Conservation (phyloP, 208 protist genomes). For the Trypanosoma caninum region DNA sequence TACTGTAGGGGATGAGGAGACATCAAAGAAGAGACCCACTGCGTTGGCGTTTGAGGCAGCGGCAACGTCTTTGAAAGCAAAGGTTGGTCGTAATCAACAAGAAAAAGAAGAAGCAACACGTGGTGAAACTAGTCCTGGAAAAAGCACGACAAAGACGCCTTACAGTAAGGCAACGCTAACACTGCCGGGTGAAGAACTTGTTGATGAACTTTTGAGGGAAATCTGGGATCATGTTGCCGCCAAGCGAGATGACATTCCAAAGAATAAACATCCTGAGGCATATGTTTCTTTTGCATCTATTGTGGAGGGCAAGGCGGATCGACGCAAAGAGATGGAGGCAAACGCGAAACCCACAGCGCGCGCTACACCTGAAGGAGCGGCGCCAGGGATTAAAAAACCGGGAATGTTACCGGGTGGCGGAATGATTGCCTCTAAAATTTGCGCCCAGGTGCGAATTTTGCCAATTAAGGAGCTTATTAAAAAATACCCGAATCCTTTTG, state of each 20-base stretch:
- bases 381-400: conserved; percentile 63
- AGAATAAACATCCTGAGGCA: conserved; percentile 20
- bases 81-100: no score
- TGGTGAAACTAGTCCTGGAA: background rate
- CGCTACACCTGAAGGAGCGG: conserved; percentile 70
- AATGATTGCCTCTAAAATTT: background rate
- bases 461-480: conserved; percentile 61
- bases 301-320: conserved; percentile 53
- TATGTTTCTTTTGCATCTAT: conserved; percentile 46
- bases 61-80: no score
- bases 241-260: conserved; percentile 52
- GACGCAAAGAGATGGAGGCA: conserved; percentile 41
- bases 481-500: conserved; percentile 83
- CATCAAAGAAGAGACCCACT: no score
- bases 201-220: conserved; percentile 43
- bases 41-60: no score
- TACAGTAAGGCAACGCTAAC: conserved; percentile 20
- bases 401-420: conserved; percentile 1
- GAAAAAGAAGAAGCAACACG: background rate
- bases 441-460: conserved; percentile 4
- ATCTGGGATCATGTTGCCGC: conserved; percentile 64
- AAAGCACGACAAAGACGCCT: conserved; percentile 2
- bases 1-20: no score
- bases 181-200: conserved; percentile 45
- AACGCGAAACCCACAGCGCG: conserved; percentile 26